Evolutionary conservation across 495 filamentous ascomycete species (phyloP), one percentile per base, ranked within the genome.

Genomic region (Aspergillus hancockii): DNA sequence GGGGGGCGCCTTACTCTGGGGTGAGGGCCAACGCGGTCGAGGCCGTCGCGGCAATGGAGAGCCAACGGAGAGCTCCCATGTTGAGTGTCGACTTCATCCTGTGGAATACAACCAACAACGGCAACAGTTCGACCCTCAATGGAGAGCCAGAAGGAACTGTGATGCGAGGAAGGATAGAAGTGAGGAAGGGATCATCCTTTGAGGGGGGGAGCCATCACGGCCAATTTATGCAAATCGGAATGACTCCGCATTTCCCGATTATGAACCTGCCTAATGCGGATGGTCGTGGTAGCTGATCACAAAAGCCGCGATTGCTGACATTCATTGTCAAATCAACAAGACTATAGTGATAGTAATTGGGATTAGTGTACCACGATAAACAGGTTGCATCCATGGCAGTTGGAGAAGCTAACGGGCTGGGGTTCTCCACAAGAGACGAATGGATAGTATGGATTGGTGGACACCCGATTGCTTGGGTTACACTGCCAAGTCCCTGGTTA

Each of bases 401-500:
- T 9, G 13, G 32, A 36, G 32, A 36, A 10, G 32, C 8, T 36
- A 9, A 36, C 8, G 38, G 38, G 16, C 12, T 41, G 38, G 34
- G 34, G 34, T 41, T 41, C 25, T 18, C 25, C 25, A 25, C 41
- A 14, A 7, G 1, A 23, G 1, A 1, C 53, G 2, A 18, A 30
- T 55, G 38, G 41, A n/a, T 46, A 31, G 43, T 47, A 46, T 25
- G 41, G 22, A 2, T 46, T 22, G 12, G 41, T 28, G 25, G 32
- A 16, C 36, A 21, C 54, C 21, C 28, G 43, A 45, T 9, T 25
- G 46, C 67, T 67, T 63, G 59, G 70, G 63, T 69, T 69, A 58
- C 70, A 71, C 58, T 62, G 70, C 70, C 66, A 71, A 69, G 68
- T 52, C 9, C n/a, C 13, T 25, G 40, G 22, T 31, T 10, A 16